Conservation (phyloP, 345 rosid species). For the Cardamine resedifolia region DNA sequence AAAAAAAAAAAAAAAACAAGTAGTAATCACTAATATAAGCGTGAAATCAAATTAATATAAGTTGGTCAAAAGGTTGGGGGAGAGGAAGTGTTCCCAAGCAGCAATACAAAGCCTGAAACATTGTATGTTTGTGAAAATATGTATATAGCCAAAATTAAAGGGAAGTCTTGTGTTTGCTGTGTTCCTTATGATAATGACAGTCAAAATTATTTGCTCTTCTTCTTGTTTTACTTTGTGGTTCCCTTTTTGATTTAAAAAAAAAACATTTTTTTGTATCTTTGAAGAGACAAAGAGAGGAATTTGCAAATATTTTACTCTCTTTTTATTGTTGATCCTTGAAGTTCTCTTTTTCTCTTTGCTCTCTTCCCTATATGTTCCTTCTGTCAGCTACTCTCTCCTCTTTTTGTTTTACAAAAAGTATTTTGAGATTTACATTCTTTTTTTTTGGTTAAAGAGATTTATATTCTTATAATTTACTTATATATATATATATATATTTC, state of each 20-base stretch:
- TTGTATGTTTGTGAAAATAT: constrained; percentile 21
- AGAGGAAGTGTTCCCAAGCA: constrained; percentile 35
- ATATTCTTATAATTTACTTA: background rate
- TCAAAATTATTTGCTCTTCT: constrained; percentile 32
- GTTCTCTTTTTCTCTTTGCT: constrained; percentile 11
- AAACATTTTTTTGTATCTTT: background rate
- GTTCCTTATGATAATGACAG: constrained; percentile 42
- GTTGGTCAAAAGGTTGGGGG: constrained; percentile 33
- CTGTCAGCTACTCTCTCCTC: constrained; percentile 32
- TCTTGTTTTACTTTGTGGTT: constrained; percentile 27
- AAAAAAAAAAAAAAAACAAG: too few species aligned
- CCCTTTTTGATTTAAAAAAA: background rate
- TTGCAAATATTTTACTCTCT: constrained; percentile 2
- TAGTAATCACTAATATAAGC: background rate
- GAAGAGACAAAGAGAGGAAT: constrained; percentile 16
- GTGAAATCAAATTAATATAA: constrained; percentile 5
- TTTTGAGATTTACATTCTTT: too few species aligned
- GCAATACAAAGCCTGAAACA: constrained; percentile 37
- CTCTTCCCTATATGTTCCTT: constrained; percentile 40
- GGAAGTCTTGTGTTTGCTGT: constrained; percentile 28
- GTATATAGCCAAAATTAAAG: constrained; percentile 33
- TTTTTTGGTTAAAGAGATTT: background rate
- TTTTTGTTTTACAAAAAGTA: constrained; percentile 4
- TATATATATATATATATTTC: background rate
- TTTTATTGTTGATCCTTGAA: constrained; percentile 18